Conservation (phyloP, 2,329 filamentous ascomycete genomes). For the Dryadomyces quercivorus region DNA sequence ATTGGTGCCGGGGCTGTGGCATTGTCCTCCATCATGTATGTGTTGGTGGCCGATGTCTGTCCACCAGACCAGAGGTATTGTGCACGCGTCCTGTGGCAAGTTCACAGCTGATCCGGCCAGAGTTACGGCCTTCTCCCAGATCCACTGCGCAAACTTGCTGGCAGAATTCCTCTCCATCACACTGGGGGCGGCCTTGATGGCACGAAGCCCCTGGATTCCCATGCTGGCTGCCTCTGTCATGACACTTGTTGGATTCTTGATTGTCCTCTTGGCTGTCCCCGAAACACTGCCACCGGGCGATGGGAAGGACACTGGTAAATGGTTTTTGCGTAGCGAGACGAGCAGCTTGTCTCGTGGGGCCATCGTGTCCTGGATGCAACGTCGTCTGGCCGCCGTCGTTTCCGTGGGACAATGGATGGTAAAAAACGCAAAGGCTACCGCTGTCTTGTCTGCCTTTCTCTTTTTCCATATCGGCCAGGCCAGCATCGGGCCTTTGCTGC, state of each 20-base stretch:
- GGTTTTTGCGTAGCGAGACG: not conserved
- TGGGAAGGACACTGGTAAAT: not conserved
- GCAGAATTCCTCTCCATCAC: not conserved
- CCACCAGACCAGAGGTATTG: not conserved
- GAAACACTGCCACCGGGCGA: not conserved
- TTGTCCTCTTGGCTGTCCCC: not conserved
- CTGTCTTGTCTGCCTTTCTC: not conserved
- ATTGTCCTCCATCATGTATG: not conserved
- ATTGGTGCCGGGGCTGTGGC: not conserved
- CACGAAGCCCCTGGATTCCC: not conserved
- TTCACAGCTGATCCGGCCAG: not conserved
- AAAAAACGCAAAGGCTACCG: not conserved
- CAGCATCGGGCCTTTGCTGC: not conserved
- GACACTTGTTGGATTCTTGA: not conserved
- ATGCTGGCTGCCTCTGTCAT: not conserved
- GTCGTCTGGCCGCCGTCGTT: not conserved
- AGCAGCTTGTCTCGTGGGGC: no score
- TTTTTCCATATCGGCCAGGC: not conserved
- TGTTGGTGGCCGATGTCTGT: not conserved
- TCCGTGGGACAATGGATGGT: not conserved
- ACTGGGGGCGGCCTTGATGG: not conserved
- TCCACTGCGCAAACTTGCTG: not conserved
- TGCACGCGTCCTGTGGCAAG: not conserved
- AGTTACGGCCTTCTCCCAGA: not conserved
- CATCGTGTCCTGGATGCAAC: not conserved